These are phyloP conservation scores for Nectriaceae sp. DNA, from an alignment of 2,329 filamentous ascomycete species.

Conservation along the genomic window DNA sequence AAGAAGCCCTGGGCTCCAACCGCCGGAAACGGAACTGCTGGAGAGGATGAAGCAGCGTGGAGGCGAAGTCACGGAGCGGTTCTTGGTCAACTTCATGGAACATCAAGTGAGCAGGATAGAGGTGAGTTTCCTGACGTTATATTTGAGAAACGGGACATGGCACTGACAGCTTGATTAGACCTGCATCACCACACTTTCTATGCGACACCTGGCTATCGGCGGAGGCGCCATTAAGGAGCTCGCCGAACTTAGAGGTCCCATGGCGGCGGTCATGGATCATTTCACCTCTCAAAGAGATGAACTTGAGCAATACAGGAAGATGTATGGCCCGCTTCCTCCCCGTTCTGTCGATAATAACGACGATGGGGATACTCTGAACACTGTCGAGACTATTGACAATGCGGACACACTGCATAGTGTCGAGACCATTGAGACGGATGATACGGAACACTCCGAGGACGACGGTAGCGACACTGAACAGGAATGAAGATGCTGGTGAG, in stretches of 20 bases:
- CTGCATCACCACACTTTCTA: slow-evolving; percentile 74
- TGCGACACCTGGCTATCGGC: slow-evolving; percentile 78
- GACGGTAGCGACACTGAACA: slow-evolving; percentile 33
- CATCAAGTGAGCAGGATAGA: slow-evolving; percentile 96
- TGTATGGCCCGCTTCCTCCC: slow-evolving; percentile 47
- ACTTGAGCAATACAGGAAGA: slow-evolving; percentile 60
- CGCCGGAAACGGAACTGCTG: slow-evolving; percentile 81
- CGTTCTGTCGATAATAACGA: slow-evolving; percentile 12
- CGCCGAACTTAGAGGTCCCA: slow-evolving; percentile 75
- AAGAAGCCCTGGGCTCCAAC: slow-evolving; percentile 63
- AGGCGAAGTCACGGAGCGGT: slow-evolving; percentile 85
- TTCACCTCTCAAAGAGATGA: slow-evolving; percentile 64
- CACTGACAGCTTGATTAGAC: slow-evolving; percentile 54
- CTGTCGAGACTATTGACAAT: neutral
- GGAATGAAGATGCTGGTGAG: slow-evolving; percentile 13
- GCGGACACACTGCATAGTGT: neutral
- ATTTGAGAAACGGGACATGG: neutral
- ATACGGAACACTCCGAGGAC: slow-evolving; percentile 11
- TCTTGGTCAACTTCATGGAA: slow-evolving; percentile 86
- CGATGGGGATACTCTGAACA: slow-evolving; percentile 1
- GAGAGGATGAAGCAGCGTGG: slow-evolving; percentile 68
- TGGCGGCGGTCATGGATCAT: slow-evolving; percentile 67
- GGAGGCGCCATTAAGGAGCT: slow-evolving; percentile 63
- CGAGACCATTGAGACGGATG: neutral
- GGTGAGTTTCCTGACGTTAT: slow-evolving; percentile 54